Evolutionary conservation across 1,284 basidiomycete species (phyloP), one percentile per base, ranked within the genome.

Genomic region (Ganoderma boninense): DNA sequence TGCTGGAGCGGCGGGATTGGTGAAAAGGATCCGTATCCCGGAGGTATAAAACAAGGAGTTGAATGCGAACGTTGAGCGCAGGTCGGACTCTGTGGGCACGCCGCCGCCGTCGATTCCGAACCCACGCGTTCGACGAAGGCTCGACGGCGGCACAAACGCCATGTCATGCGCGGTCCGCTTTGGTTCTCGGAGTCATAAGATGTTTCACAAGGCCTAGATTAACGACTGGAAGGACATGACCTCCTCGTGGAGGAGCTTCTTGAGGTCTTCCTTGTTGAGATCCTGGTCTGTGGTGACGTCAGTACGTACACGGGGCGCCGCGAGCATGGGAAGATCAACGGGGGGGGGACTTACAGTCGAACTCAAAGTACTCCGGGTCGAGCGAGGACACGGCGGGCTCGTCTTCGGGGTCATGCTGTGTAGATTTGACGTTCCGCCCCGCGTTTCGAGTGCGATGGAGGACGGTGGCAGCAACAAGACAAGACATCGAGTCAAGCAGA

Each of bases 331-430:
- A 56, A 59, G 57, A 43, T 18, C 23, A 32, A 4, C 26, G 42
- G 13, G 18, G 32, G 52, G 29, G 49, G 32, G 44, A 80, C 89
- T 79, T 77, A 91, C 90, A 84, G 80, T 95, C 94, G 79, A 96
- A 96, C 78, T 96, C 90, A 81, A 97, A 97, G 80, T 96, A 96
- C 67, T 90, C 89, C 14, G 94, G 90, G 77, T 92, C 92, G 52
- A 96, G 85, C 4, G 93, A 89, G 65, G 86, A 84, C n/a, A 91
- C 90, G 44, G 84, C 84, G 2, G 94, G 94, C 79, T 97, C 95
- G 80, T 97, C 95, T 69, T 90, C 89, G 1, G 95, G 92, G 80
- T 97, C 95, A 78, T 96, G 94, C 89, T 96, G 85, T 54, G 49
- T 11, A 43, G 54, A 18, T 20, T 60, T 3, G 18, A 20, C 1